Evolutionary conservation across 306 rosid genomes (phyloP), one percentile per base, ranked within the genome.

Genomic region (Echinosophora koreensis): DNA sequence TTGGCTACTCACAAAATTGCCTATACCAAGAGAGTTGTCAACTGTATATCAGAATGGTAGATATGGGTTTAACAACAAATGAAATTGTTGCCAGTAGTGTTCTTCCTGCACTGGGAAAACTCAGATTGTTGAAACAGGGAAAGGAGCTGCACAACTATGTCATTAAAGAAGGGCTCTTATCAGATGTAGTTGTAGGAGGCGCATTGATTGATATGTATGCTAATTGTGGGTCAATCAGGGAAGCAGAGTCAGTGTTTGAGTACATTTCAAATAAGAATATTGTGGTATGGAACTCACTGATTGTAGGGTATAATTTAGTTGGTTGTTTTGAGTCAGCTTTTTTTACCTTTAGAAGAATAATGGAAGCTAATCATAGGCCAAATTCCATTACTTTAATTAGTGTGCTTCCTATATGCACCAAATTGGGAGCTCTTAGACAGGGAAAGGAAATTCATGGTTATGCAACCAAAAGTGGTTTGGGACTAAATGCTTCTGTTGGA

Each of bases 391-490:
- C 87, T 60, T 74, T 83, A 32, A 46, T 83, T 1, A 73, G 82
- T 75, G 76, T 80, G 71, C 87, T 86, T 86, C 87, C 89, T 41
- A 49, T 83, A 42, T 86, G 87, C 81, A 77, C 86, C 66, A 81
- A 74, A 57, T 32, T 77, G 65, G 87, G 87, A 47, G 78, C 84
- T 63, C 52, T 80, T 58, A 74, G 84, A 42, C 82, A 73, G 62
- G 89, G 85, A 58, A 83, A 86, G 81, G 86, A 86, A 77, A 80
- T 86, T 37, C 89, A 86, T 73, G 76, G 87, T 60, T 81, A 86
- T 65, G 87, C 81, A 55, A 86, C 69, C 10, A 80, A 60, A 81
- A 86, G 77, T 55, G 69, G 77, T 30, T 32, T 80, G 54, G 77
- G 52, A 42, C 70, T 16, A 58, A 74, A 65, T 39, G 57, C 57